phyloP scores from a whole-genome alignment of 352 stramenopile genomes.

The Pythium sukuiense region DNA sequence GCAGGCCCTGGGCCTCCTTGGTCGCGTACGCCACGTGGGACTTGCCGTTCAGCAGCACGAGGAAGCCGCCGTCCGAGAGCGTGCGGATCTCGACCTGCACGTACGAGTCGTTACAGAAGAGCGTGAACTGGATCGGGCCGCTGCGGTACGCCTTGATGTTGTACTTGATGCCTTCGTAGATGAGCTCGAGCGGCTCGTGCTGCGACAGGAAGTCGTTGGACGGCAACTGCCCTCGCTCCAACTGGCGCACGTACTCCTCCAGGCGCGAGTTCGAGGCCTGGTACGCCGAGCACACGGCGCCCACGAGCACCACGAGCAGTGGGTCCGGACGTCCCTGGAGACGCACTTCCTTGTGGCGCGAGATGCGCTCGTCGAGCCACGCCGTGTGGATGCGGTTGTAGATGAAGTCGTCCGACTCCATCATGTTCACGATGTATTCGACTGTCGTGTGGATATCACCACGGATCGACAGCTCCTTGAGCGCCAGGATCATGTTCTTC shows the following conservation, averaged over 20 bases:
- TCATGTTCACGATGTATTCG: slow-evolving; percentile 99
- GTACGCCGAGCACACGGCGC: slow-evolving; percentile 84
- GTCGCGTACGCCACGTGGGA: slow-evolving; percentile 97
- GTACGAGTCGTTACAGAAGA: slow-evolving; percentile 88
- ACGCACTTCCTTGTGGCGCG: slow-evolving; percentile 89
- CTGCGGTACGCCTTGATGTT: slow-evolving; percentile 91
- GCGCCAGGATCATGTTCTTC: slow-evolving; percentile 97
- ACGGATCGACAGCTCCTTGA: slow-evolving; percentile 99
- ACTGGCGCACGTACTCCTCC: slow-evolving; percentile 80
- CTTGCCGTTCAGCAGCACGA: slow-evolving; percentile 96
- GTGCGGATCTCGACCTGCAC: slow-evolving; percentile 94
- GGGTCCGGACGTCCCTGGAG: slow-evolving; percentile 81
- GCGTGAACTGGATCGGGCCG: slow-evolving; percentile 90
- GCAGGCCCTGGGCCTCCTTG: slow-evolving; percentile 87
- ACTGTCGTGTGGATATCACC: slow-evolving; percentile 99
- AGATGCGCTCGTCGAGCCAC: slow-evolving; percentile 98
- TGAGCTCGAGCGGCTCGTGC: slow-evolving; percentile 93
- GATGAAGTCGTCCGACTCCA: slow-evolving; percentile 98
- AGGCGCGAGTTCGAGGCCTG: slow-evolving; percentile 70
- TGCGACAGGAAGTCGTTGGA: slow-evolving; percentile 85
- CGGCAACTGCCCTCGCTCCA: slow-evolving; percentile 93
- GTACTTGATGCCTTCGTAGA: slow-evolving; percentile 99
- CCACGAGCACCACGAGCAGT: slow-evolving; percentile 87
- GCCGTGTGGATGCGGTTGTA: slow-evolving; percentile 98
- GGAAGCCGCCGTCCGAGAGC: slow-evolving; percentile 97